phyloP scores from a whole-genome alignment of 257 asterid species.

The Jacaranda mimosifolia region DNA sequence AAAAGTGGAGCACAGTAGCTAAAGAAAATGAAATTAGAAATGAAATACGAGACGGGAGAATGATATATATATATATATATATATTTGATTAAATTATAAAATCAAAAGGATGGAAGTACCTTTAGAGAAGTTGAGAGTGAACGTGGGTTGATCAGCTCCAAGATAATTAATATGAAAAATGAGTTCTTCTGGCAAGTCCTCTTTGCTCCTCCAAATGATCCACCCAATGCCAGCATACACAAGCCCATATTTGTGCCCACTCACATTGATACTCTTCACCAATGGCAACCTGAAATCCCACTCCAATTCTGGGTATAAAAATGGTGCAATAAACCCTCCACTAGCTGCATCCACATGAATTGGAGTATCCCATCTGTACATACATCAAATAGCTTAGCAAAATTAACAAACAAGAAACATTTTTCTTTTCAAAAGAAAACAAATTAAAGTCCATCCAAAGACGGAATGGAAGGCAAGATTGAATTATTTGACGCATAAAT shows the following conservation, averaged over 20 bases:
- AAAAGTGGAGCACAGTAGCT: not conserved
- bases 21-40: not conserved
- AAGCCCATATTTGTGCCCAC: constrained; percentile 96
- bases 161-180: constrained; percentile 92
- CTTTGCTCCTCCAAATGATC: constrained; percentile 88
- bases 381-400: not conserved
- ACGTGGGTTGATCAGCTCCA: constrained; percentile 97
- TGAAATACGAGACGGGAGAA: no score
- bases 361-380: constrained; percentile 83
- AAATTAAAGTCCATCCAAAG: no score
- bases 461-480: no score
- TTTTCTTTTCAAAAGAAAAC: no score
- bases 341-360: constrained; percentile 97
- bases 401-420: no score
- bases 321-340: constrained; percentile 96
- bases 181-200: constrained; percentile 84
- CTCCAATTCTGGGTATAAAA: constrained; percentile 83
- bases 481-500: no score
- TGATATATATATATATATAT: no score
- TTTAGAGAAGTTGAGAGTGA: constrained; percentile 94
- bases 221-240: constrained; percentile 97
- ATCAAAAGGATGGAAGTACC: constrained; percentile 41
- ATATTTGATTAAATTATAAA: no score
- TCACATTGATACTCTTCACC: constrained; percentile 90
- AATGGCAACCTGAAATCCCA: constrained; percentile 91